Percentiles rank a stretch among this genome's conserved stretches.
Conservation (phyloP, 805 yeast species). For the Candida vaughaniae region DNA sequence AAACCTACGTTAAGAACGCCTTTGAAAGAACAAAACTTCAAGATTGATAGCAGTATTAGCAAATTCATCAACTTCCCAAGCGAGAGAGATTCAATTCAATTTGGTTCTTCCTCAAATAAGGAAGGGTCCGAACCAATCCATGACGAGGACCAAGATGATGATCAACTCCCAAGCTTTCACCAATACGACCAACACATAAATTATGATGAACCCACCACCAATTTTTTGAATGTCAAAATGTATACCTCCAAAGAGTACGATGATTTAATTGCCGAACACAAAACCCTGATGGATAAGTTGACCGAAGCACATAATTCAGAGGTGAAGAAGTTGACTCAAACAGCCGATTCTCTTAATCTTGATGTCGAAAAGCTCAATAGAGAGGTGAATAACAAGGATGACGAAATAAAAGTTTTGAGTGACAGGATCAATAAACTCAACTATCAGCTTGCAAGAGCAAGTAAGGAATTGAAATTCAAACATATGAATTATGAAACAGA, state of each 20-base stretch:
- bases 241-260: constrained; percentile 9
- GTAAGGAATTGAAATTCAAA: constrained; percentile 2
- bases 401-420: constrained; percentile 1
- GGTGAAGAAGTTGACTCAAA: not conserved
- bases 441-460: constrained; percentile 4
- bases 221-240: constrained; percentile 7
- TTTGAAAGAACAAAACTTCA: constrained; percentile 4
- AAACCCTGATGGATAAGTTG: not conserved
- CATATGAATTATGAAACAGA: not conserved
- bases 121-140: not conserved
- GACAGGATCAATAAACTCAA: constrained; percentile 5
- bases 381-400: not conserved
- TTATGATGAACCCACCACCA: constrained; percentile 8
- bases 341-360: not conserved
- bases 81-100: constrained; percentile 5
- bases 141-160: constrained; percentile 1
- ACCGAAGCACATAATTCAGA: constrained; percentile 1
- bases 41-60: constrained; percentile 6
- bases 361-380: constrained; percentile 1
- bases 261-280: constrained; percentile 1
- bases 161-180: not conserved
- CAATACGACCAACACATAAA: not conserved
- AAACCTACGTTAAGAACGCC: constrained; percentile 4
- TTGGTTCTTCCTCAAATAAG: not conserved
- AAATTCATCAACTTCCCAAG: constrained; percentile 6